Base-by-base conservation (phyloP, 2,329 filamentous ascomycete species). In the Lachnellula occidentalis region DNA sequence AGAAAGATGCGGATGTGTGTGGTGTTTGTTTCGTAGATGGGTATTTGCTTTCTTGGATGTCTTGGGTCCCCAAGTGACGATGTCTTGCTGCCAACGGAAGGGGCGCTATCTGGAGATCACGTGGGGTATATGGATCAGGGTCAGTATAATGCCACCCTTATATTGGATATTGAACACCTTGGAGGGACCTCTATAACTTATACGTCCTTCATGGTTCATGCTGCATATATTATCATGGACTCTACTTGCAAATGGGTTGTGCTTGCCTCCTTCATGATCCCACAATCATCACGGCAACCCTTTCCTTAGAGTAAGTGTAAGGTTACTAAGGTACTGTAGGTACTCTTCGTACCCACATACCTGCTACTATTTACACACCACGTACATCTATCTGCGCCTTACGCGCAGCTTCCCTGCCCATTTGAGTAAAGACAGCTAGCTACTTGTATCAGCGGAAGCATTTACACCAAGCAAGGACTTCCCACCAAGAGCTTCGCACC, bases 41-140 rank as follows among this genome's bases (percentile, higher is more conserved):
- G 37, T 42, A 19, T 21, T 42, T 34, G 21, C 22, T 24, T 43
- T 21, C 39, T n/a, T 48, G 2, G 19, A 43, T 17, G 41, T 6
- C 11, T 12, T 14, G 15, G 43, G 17, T 36, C 14, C 15, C 22
- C 24, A 27, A 45, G 39, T 51, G 49, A 51, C 49, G 49, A 51
- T 45, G 43, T 36, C 37, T 37, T 7, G 36, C 19, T 50, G 41
- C 37, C 17, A 45, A 51, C 24, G 49, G 39, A 17, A 15, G 19
- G 37, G 14, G 7, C 41, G 12, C 21, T 27, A 46, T 27, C 24
- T 46, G 19, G 47, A 14, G 12, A 41, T 46, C 58, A 59, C 53
- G 59, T 57, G 57, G 53, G 19, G 14, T 17, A 7, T 2, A 14
- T 45, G 6, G 2, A 37, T 36, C 41, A 58, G 55, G 58, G 53